Evolutionary conservation across 768 basidiomycete genomes (phyloP), one percentile per base, ranked within the genome.

Genomic region (Auricularia cornea): DNA sequence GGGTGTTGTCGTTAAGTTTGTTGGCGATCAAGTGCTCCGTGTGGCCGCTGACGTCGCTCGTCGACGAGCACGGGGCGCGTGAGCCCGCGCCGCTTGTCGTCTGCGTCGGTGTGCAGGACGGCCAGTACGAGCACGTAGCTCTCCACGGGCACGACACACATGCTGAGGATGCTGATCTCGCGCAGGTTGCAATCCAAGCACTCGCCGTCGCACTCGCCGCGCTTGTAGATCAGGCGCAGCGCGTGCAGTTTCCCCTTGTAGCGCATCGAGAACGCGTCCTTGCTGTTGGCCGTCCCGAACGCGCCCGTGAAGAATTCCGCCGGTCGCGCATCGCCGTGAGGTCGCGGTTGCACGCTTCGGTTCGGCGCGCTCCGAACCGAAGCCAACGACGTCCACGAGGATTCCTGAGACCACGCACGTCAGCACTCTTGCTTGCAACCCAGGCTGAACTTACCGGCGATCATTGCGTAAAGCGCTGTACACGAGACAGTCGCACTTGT

Each of bases 321-420:
- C 3, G 77, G 76, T 16, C 88, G 81, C n/a, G 81, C 77, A 51
- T 72, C 59, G 91, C 86, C 44, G 11, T 48, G 44, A 48, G 20
- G 44, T 48, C 44, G 6, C 11, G 33, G 69, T 85, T 88, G 78
- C 38, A 92, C 72, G 14, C 92, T 78, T 64, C 86, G 84, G 10
- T n/a, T 57, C 54, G 28, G 10, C 54, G 12, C 26, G 28, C 54
- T 90, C 79, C 26, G 98, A 80, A 11, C 98, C 86, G 48, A 94
- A 90, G 72, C 98, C 97, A 10, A 99, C 95, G 10, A 98, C 93
- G 65, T 96, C 91, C 35, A 98, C 86, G 44, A 99, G 83, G 62
- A 99, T 81, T 71, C 98, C 97, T 97, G 73, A 33, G 48, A 41
- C 62, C 51, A 10, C n/a, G n/a, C n/a, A n/a, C n/a, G n/a, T n/a